Percentiles rank a stretch among this genome's conserved stretches.
These are phyloP conservation scores for Colletotrichum sp. DNA, from an alignment of 2,329 filamentous ascomycete species.

Conservation along the genomic window DNA sequence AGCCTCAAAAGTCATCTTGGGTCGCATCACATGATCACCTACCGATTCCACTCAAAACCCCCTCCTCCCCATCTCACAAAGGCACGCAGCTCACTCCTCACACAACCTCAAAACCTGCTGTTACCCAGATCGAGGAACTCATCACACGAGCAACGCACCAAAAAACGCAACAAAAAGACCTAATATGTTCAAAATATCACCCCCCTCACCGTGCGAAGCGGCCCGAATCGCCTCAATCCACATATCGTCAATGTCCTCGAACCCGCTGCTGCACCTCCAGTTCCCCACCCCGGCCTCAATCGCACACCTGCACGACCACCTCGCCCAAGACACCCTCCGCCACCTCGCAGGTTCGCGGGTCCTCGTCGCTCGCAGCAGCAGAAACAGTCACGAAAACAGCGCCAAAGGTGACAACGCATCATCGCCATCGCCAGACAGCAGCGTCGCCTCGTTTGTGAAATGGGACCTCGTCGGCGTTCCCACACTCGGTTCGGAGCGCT, in stretches of 20 bases:
- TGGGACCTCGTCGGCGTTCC: constrained; percentile 20
- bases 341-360: constrained; percentile 32
- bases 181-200: not conserved
- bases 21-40: not conserved
- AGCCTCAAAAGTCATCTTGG: not conserved
- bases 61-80: not conserved
- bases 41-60: not conserved
- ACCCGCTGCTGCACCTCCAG: constrained; percentile 43
- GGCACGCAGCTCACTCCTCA: not conserved
- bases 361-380: constrained; percentile 32
- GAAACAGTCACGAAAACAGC: not conserved
- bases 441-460: not conserved
- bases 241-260: constrained; percentile 41
- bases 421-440: not conserved
- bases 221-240: constrained; percentile 35
- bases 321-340: constrained; percentile 33
- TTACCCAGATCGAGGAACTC: not conserved
- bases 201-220: constrained; percentile 16
- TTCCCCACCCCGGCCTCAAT: constrained; percentile 38
- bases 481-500: not conserved
- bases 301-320: constrained; percentile 31
- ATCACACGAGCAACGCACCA: not conserved
- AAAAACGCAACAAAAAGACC: not conserved
- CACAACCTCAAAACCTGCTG: not conserved
- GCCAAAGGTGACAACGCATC: not conserved